Evolutionary conservation across 345 rosid genomes (phyloP), one percentile per base, ranked within the genome.

Genomic region (Murraya paniculata): DNA sequence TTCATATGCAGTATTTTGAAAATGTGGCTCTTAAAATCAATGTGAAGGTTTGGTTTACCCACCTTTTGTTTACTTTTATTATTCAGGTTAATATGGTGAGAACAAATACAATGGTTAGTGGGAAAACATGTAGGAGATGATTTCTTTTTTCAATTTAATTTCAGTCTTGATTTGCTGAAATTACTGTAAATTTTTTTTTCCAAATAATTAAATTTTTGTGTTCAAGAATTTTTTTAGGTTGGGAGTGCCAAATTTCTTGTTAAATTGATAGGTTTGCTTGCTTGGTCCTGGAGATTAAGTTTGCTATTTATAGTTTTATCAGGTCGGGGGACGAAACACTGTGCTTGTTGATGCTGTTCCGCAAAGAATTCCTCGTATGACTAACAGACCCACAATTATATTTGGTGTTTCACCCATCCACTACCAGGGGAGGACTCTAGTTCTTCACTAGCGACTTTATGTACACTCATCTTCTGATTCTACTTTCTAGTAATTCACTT

Each of bases 361-460:
- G 21, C 82, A 81, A 74, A 87, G 61, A 28, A 87, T 93, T 50
- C 97, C 92, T 10, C 62, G n/a, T 4, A 80, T 92, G 19, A 62
- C 85, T 22, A 95, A 90, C 27, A 19, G 19, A 0, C 90, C 93
- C 0, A 95, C 98, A 16, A 93, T 93, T 22, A 86, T 95, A n/a
- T 76, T n/a, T n/a, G n/a, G 92, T 79, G 90, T 82, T 93, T 95
- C 10, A 93, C 94, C 11, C 98, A 92, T 79, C 95, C 98, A 0
- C 80, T 39, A 11, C 90, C 98, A 7, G 97, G 97, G 21, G 96
- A 93, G 45, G 98, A 90, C 74, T 83, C 90, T 5, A 81, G 86
- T 65, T 91, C 97, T 36, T 93, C 98, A 1, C 92, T 95, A 39
- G 98, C 97, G 53, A 97, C 97, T 1, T 98, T 93, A 86, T 55